Percentiles rank a stretch among this genome's conserved stretches.
Evolutionary conservation across 2,329 filamentous ascomycete species (phyloP).

Genomic region (Calonectria henricotiae): DNA sequence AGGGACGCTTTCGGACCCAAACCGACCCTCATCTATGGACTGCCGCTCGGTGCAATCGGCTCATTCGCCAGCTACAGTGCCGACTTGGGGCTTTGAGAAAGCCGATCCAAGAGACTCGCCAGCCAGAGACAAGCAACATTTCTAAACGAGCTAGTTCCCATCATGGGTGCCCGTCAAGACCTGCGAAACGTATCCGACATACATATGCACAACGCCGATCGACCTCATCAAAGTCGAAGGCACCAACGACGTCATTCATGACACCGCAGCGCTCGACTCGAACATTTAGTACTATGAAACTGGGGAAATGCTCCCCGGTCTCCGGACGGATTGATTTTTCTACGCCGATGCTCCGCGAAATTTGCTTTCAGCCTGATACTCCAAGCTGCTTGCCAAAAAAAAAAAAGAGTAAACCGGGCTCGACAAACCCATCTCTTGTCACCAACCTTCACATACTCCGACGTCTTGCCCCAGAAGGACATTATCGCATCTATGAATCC

Average conservation of each 20-base stretch:
- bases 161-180: conserved; percentile 26
- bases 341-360: conserved; percentile 53
- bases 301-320: conserved; percentile 48
- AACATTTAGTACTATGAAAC: conserved; percentile 54
- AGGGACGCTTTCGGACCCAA: conserved; percentile 22
- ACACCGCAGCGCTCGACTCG: conserved; percentile 54
- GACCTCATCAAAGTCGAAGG: conserved; percentile 26
- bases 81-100: conserved; percentile 62
- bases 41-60: conserved; percentile 64
- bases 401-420: conserved; percentile 11
- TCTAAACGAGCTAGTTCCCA: conserved; percentile 47
- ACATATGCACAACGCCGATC: conserved; percentile 53
- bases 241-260: conserved; percentile 11
- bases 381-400: conserved; percentile 22
- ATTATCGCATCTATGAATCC: conserved; percentile 55
- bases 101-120: conserved; percentile 50
- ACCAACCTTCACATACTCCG: conserved; percentile 50
- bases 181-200: conserved; percentile 52
- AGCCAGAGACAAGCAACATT: conserved; percentile 24
- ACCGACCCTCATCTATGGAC: conserved; percentile 62
- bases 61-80: conserved; percentile 65
- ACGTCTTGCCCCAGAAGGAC: conserved; percentile 43
- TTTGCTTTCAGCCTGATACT: conserved; percentile 46
- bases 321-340: conserved; percentile 52
- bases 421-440: conserved; percentile 38